These are phyloP conservation scores for Didymosphaeria variabile DNA, from an alignment of 2,329 filamentous ascomycete genomes.

Conservation along the genomic window DNA sequence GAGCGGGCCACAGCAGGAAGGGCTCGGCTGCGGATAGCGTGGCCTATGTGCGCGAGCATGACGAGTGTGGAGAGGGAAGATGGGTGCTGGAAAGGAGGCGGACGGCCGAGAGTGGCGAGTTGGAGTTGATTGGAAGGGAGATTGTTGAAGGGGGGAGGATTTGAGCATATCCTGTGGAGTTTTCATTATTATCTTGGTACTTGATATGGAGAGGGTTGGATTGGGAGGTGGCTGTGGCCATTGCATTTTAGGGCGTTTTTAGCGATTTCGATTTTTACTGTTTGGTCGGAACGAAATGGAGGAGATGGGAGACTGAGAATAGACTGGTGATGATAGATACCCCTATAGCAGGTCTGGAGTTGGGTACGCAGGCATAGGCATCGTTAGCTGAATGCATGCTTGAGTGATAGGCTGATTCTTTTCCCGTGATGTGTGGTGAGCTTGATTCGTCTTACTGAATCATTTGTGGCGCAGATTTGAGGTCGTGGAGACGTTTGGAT, in stretches of 20 bases:
- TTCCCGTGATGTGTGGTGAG: too few relatives aligned
- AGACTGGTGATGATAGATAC: too few relatives aligned
- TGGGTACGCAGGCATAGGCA: too few relatives aligned
- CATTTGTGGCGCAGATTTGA: too few relatives aligned
- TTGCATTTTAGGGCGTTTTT: neutral
- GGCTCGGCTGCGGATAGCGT: constrained; percentile 70
- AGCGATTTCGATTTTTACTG: neutral
- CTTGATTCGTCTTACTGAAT: too few relatives aligned
- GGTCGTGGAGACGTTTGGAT: too few relatives aligned
- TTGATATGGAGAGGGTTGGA: too few relatives aligned
- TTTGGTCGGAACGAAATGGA: too few relatives aligned
- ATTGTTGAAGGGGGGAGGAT: constrained; percentile 65
- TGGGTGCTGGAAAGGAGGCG: constrained; percentile 76
- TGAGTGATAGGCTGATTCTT: too few relatives aligned
- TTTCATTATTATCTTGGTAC: neutral
- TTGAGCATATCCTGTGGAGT: constrained; percentile 9
- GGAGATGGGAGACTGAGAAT: too few relatives aligned
- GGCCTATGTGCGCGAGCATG: constrained; percentile 70
- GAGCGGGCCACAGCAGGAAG: constrained; percentile 47
- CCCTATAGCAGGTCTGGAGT: too few relatives aligned
- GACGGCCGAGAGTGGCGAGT: constrained; percentile 70
- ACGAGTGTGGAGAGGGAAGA: constrained; percentile 65
- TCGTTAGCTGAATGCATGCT: too few relatives aligned
- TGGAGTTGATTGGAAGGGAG: constrained; percentile 72
- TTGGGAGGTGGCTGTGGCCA: neutral